Percentiles rank a stretch among this genome's conserved stretches.
phyloP scores from a whole-genome alignment of 805 yeast species.

The Candida sithepensis region DNA sequence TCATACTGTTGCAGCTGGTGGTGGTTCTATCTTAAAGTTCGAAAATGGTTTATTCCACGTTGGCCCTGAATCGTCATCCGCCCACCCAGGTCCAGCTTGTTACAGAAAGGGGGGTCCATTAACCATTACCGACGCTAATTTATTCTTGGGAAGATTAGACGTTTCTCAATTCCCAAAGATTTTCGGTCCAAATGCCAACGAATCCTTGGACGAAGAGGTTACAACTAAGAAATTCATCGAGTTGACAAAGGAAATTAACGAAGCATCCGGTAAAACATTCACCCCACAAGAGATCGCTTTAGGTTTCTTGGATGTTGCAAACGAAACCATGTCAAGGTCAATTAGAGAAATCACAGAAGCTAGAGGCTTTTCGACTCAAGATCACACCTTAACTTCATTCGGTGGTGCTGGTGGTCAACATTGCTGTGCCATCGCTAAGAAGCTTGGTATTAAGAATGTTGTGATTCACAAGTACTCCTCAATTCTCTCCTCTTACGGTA shows the following conservation, averaged over 20 bases:
- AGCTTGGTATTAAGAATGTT: constrained; percentile 38
- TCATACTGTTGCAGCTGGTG: constrained; percentile 33
- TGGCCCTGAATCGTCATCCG: constrained; percentile 46
- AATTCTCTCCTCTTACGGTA: constrained; percentile 45
- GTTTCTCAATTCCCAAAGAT: constrained; percentile 42
- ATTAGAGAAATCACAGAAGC: constrained; percentile 45
- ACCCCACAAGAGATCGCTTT: constrained; percentile 42
- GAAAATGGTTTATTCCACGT: constrained; percentile 38
- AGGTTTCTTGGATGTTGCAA: constrained; percentile 45
- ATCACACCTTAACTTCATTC: constrained; percentile 42
- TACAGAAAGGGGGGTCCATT: constrained; percentile 46
- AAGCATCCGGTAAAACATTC: constrained; percentile 28
- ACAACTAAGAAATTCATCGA: constrained; percentile 34
- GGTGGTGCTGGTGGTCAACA: constrained; percentile 53
- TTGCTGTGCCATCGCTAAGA: constrained; percentile 39
- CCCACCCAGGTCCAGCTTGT: constrained; percentile 49
- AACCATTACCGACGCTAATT: constrained; percentile 45
- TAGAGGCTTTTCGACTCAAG: constrained; percentile 39
- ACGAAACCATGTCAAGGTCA: constrained; percentile 45
- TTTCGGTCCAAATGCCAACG: constrained; percentile 42
- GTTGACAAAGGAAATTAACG: constrained; percentile 36
- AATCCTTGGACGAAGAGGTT: constrained; percentile 34
- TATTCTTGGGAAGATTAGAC: constrained; percentile 38
- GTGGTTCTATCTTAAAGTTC: constrained; percentile 33
- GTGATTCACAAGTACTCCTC: constrained; percentile 45